phyloP scores from a whole-genome alignment of 176 grass and related monocot genomes.

The Dactylis glomerata region DNA sequence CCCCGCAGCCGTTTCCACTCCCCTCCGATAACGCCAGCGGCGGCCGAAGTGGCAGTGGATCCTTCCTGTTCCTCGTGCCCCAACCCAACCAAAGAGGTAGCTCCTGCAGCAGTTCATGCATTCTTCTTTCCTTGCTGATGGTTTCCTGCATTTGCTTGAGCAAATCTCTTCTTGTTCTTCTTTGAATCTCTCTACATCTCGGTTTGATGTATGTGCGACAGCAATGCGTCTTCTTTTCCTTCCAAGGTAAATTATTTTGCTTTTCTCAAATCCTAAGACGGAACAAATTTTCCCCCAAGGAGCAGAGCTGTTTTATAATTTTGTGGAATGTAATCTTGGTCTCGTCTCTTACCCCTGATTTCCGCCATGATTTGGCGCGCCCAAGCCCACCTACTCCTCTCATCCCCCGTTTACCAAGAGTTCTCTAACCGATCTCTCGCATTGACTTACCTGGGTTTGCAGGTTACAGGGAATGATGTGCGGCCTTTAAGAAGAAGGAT shows the following conservation, averaged over 20 bases:
- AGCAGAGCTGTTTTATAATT: background rate
- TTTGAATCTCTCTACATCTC: background rate
- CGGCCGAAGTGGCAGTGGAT: background rate
- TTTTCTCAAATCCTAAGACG: background rate
- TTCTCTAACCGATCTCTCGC: background rate
- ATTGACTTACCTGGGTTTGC: conserved; percentile 20
- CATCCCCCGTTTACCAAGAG: background rate
- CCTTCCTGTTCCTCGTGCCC: background rate
- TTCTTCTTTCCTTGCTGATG: background rate
- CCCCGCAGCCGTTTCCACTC: background rate
- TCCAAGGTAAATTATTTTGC: background rate
- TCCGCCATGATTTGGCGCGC: conserved; percentile 32
- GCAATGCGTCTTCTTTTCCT: background rate
- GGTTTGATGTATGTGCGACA: background rate
- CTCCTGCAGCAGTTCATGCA: background rate
- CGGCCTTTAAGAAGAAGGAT: background rate
- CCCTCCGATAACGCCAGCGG: background rate
- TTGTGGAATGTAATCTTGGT: background rate
- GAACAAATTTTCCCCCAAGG: background rate
- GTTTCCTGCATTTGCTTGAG: background rate
- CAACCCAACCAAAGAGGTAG: background rate
- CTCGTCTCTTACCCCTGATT: conserved; percentile 2
- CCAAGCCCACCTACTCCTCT: conserved; percentile 12
- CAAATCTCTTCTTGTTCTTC: background rate
- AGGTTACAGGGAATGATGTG: background rate